A percentile compares a stretch with the other conserved stretches of the same genome.
Conservation (phyloP, 441 rosid species). For the Theobroma grandiflorum region DNA sequence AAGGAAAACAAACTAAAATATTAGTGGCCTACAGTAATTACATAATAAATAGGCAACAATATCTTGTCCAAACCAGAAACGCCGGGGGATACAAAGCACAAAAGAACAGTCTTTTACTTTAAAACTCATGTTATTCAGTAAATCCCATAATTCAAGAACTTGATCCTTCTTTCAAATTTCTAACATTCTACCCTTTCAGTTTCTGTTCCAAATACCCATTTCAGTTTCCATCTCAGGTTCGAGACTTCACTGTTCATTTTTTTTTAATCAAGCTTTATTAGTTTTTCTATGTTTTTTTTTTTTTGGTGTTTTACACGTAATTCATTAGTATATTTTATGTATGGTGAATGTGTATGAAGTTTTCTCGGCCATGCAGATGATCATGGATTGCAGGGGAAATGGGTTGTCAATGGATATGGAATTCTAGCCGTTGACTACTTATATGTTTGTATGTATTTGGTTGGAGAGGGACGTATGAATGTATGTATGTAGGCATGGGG, state of each 20-base stretch:
- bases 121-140: background rate
- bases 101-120: background rate
- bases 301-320: background rate
- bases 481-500: background rate
- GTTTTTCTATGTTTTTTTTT: constrained; percentile 1
- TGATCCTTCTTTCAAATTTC: background rate
- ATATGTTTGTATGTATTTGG: background rate
- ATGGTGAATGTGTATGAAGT: background rate
- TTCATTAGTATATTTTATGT: background rate
- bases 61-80: background rate
- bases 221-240: constrained; percentile 26
- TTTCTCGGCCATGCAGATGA: background rate
- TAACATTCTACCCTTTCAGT: constrained; percentile 12
- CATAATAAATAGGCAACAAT: background rate
- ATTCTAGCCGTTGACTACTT: background rate
- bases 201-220: constrained; percentile 21
- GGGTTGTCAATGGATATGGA: background rate
- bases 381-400: background rate
- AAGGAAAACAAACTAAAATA: background rate
- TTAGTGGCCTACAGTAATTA: background rate
- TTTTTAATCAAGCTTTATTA: background rate
- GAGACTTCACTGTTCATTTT: background rate
- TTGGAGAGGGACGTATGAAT: background rate
- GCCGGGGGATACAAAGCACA: background rate
- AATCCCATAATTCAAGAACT: background rate